Evolutionary conservation across 78 protist genomes (phyloP).

Genomic region (Emiliania huxleyi): DNA sequence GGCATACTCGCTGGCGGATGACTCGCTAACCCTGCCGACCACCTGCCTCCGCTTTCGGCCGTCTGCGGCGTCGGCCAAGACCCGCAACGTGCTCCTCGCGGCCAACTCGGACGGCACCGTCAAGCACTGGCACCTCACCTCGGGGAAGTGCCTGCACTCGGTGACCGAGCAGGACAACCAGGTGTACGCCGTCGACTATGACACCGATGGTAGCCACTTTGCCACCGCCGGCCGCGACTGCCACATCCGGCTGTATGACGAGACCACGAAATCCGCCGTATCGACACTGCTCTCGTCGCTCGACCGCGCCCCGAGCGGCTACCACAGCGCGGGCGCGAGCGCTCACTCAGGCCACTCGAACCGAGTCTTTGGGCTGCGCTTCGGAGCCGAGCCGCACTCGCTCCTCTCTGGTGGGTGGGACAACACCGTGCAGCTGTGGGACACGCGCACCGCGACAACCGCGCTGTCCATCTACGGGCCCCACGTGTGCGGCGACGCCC

Average conservation of each 20-base stretch:
- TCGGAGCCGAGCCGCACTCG: conserved; percentile 26
- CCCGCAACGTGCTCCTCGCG: conserved; percentile 26
- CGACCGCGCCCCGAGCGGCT: not conserved
- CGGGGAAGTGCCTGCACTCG: conserved; percentile 26
- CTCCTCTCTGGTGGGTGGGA: conserved; percentile 63
- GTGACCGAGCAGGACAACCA: conserved; percentile 28
- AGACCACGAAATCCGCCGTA: conserved; percentile 35
- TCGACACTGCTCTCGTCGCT: not conserved
- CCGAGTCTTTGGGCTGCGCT: conserved; percentile 55
- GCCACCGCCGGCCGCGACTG: conserved; percentile 60
- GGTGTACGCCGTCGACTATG: conserved; percentile 19
- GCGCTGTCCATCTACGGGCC: conserved; percentile 46
- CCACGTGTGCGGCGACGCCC: conserved; percentile 61
- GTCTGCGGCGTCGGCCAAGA: not conserved
- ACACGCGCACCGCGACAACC: conserved; percentile 31
- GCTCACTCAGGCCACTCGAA: conserved; percentile 52
- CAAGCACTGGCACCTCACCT: conserved; percentile 39
- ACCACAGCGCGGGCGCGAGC: not conserved
- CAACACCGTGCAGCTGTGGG: conserved; percentile 61
- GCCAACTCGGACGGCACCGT: conserved; percentile 21
- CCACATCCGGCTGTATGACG: conserved; percentile 55
- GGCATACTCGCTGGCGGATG: not conserved
- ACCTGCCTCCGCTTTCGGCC: conserved; percentile 38
- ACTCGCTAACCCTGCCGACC: not conserved
- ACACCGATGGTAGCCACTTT: not conserved